Conservation (phyloP, 2,329 filamentous ascomycete genomes). For the Zymoseptoria tritici region DNA sequence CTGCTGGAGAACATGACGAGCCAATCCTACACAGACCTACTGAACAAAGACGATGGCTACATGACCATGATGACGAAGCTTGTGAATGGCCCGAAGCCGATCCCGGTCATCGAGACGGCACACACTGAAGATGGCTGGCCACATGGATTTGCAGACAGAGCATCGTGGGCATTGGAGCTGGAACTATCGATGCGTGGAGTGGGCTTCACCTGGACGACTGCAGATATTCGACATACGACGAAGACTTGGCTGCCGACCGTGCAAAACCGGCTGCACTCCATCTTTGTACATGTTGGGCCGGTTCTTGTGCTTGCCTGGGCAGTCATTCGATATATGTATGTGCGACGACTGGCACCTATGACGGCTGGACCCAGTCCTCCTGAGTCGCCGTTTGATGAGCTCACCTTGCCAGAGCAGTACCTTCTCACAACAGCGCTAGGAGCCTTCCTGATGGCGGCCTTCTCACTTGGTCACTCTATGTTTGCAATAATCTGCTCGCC, state of each 20-base stretch:
- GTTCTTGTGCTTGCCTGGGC: conserved; percentile 32
- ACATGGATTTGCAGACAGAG: conserved; percentile 32
- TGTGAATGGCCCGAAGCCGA: conserved; percentile 19
- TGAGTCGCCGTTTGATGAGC: conserved; percentile 28
- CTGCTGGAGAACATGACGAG: conserved; percentile 22
- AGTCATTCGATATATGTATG: conserved; percentile 30
- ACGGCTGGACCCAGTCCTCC: conserved; percentile 2
- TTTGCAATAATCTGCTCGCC: conserved; percentile 36
- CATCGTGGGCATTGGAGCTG: conserved; percentile 40
- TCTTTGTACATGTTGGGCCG: conserved; percentile 33
- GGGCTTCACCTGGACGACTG: conserved; percentile 41
- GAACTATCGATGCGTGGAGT: conserved; percentile 39
- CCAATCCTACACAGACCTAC: conserved; percentile 16
- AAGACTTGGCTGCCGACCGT: conserved; percentile 39
- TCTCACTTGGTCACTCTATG: conserved; percentile 36
- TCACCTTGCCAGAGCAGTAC: conserved; percentile 31
- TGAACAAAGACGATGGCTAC: conserved; percentile 16
- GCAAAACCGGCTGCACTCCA: conserved; percentile 34
- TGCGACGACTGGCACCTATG: conserved; percentile 21
- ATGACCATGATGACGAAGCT: conserved; percentile 14
- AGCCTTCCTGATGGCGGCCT: conserved; percentile 38
- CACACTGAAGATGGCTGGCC: conserved; percentile 36
- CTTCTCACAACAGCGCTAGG: conserved; percentile 35
- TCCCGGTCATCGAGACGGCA: conserved; percentile 33
- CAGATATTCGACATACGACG: conserved; percentile 38